phyloP scores from a whole-genome alignment of 805 yeast species.

The Starmerella bombicola region DNA sequence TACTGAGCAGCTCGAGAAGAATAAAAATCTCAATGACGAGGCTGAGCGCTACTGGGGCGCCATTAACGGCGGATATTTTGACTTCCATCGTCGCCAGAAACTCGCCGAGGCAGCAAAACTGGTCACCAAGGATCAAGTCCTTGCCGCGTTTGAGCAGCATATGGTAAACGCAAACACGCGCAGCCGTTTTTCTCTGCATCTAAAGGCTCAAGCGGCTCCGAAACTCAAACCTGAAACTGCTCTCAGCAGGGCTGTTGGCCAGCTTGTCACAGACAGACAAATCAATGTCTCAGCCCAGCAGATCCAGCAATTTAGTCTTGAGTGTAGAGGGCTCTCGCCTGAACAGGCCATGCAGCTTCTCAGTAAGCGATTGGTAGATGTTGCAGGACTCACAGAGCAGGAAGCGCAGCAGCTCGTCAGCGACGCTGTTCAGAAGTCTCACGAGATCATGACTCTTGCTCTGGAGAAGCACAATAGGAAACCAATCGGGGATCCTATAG shows the following conservation, averaged over 20 bases:
- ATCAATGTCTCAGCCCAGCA: conserved; percentile 20
- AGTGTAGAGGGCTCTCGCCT: conserved; percentile 15
- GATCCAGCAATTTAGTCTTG: conserved; percentile 9
- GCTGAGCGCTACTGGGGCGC: conserved; percentile 48
- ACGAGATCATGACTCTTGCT: conserved; percentile 1
- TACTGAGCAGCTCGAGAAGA: conserved; percentile 52
- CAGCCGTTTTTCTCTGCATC: conserved; percentile 44
- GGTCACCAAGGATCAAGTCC: conserved; percentile 46
- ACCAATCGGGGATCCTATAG: conserved; percentile 7
- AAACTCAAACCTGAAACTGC: conserved; percentile 16
- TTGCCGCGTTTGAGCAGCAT: conserved; percentile 40
- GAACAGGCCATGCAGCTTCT: conserved; percentile 17
- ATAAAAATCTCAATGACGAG: conserved; percentile 73
- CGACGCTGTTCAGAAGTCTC: conserved; percentile 3
- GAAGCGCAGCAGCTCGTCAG: conserved; percentile 25
- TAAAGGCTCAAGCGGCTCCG: conserved; percentile 40
- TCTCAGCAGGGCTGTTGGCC: conserved; percentile 22
- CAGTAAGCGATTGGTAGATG: conserved; percentile 6
- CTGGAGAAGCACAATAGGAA: neutral
- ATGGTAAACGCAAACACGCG: conserved; percentile 32
- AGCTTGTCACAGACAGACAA: conserved; percentile 24
- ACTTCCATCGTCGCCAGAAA: conserved; percentile 47
- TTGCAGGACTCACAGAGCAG: conserved; percentile 21
- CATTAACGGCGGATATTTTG: conserved; percentile 65
- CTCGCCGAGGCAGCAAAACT: conserved; percentile 46